A percentile compares a stretch with the other conserved stretches of the same genome.
Evolutionary conservation across 192 early-diverging fungal species (phyloP).

Genomic region (Podila clonocystis): DNA sequence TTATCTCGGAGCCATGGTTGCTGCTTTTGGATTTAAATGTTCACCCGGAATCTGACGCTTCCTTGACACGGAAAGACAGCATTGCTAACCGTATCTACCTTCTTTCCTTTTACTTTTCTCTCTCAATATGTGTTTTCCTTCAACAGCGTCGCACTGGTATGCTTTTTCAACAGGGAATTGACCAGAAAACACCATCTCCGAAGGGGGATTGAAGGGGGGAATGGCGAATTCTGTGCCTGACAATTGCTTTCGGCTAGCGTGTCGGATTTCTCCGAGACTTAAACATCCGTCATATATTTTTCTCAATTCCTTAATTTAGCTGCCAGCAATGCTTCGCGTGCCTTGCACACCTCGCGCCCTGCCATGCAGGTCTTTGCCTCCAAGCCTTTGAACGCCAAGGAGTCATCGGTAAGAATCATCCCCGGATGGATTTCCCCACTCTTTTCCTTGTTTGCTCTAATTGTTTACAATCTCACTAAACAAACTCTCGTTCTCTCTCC

Average conservation of each 20-base stretch:
- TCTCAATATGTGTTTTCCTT: not conserved
- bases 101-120: not conserved
- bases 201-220: conserved; percentile 1
- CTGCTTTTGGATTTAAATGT: not conserved
- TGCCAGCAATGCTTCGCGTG: conserved; percentile 57
- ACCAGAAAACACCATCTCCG: not conserved
- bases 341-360: conserved; percentile 73
- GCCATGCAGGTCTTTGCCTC: conserved; percentile 74
- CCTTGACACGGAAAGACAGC: not conserved
- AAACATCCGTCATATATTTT: conserved; percentile 2
- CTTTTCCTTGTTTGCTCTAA: not conserved
- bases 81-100: not conserved
- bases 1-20: not conserved
- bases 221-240: not conserved
- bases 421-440: not conserved
- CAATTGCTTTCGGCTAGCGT: not conserved
- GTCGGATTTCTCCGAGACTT: conserved; percentile 36
- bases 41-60: not conserved
- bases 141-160: conserved; percentile 43
- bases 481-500: conserved; percentile 5
- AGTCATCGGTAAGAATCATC: conserved; percentile 64
- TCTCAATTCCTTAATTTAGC: conserved; percentile 14
- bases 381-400: conserved; percentile 79
- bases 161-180: not conserved
- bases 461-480: not conserved